Evolutionary conservation across 2,329 filamentous ascomycete genomes (phyloP), one percentile per base, ranked within the genome.

Genomic region (Sclerotinia sclerotiorum): DNA sequence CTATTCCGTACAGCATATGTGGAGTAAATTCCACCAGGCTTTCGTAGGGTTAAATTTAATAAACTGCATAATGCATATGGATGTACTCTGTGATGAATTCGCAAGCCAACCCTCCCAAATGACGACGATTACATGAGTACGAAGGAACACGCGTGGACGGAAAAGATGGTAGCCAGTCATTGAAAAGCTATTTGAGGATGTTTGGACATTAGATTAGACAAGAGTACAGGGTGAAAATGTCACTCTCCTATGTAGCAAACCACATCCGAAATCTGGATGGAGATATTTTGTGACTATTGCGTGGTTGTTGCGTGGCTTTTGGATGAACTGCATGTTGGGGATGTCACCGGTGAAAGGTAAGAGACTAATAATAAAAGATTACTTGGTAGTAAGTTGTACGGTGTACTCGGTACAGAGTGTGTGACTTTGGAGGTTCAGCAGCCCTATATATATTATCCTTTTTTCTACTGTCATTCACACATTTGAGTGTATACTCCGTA

Each of bases 31-130:
- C 52, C 21, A 32, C 52, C 5, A 21, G 55, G 55, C 17, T 44
- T 44, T 58, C 56, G 39, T 29, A 58, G 42, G 39, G 39, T 42
- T 58, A 46, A 58, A 29, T 21, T 29, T 42, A 11, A 44, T 42
- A 27, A 44, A 58, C 42, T 46, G 39, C 39, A 58, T 58, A 21
- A 29, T 39, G 35, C 2, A 39, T 39, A 39, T 39, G 35, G 39
- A 39, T 42, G 11, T 39, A 39, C 35, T 39, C 35, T 39, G 35
- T 10, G 35, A 46, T 29, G 39, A 29, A 60, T 46, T 60, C 56
- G 56, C 56, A 64, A 64, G 61, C 32, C 35, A 24, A 55, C 61
- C 61, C 39, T 64, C 61, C 39, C 39, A 51, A 19, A 52, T 56
- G 62, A 65, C 58, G 58, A 49, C 58, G n/a, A 49, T 35, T 62